Conservation (phyloP, 2,329 filamentous ascomycete species). For the Aspergillus niger region DNA sequence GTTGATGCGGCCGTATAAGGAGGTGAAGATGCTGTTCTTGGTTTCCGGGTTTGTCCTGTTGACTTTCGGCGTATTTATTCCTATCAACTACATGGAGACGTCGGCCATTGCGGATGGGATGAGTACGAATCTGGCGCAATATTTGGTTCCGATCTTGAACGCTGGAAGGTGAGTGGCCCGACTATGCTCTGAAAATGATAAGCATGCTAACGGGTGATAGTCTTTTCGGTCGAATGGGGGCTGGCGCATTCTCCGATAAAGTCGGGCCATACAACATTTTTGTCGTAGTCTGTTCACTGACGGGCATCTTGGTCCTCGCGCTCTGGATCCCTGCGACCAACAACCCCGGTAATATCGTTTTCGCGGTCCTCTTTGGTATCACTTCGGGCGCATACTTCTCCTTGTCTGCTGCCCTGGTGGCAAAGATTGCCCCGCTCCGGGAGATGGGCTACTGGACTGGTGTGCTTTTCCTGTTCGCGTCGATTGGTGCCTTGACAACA, state of each 20-base stretch:
- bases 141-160: conserved; percentile 8
- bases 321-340: conserved; percentile 10
- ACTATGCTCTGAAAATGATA: too few species aligned
- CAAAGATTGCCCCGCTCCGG: conserved; percentile 1
- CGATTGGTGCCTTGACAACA: conserved; percentile 6
- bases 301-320: conserved; percentile 9
- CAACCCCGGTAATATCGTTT: background rate
- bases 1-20: background rate
- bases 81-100: conserved; percentile 13
- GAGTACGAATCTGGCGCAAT: background rate
- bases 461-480: conserved; percentile 4
- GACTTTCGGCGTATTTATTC: conserved; percentile 17
- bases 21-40: background rate
- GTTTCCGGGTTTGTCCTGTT: background rate
- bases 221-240: conserved; percentile 7
- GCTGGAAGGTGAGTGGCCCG: conserved; percentile 1
- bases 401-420: conserved; percentile 4
- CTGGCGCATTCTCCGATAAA: conserved; percentile 1
- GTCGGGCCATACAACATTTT: conserved; percentile 12
- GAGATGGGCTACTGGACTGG: conserved; percentile 12
- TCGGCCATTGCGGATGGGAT: conserved; percentile 6
- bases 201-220: background rate
- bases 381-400: conserved; percentile 9
- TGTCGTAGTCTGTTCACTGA: background rate
- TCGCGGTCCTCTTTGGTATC: conserved; percentile 8